Evolutionary conservation across 495 filamentous ascomycete genomes (phyloP).

Genomic region (Neurospora cerealis): DNA sequence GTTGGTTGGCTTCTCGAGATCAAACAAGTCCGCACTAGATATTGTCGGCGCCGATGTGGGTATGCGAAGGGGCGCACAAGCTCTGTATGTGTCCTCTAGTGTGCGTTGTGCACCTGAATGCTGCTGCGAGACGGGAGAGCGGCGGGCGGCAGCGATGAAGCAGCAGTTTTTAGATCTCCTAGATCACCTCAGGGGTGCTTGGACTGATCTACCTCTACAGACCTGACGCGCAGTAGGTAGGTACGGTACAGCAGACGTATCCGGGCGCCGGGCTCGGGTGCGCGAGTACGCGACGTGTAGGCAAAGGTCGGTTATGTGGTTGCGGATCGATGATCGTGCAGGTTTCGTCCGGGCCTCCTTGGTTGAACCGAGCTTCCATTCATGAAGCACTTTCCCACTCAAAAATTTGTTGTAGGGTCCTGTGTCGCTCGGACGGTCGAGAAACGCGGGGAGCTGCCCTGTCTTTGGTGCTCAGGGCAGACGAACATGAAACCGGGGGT

Average conservation of each 20-base stretch:
- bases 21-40: not conserved
- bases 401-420: not conserved
- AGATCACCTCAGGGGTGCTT: not conserved
- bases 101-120: not conserved
- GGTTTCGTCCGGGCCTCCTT: not conserved
- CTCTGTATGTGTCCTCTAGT: not conserved
- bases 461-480: slow-evolving; percentile 4
- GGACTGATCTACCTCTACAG: not conserved
- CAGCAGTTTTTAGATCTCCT: not conserved
- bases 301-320: not conserved
- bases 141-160: not conserved
- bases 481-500: slow-evolving; percentile 13
- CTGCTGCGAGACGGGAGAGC: not conserved
- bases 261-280: not conserved
- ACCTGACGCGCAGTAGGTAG: not conserved
- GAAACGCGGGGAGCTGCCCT: slow-evolving; percentile 4
- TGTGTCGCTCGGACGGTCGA: not conserved
- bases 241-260: not conserved
- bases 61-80: not conserved
- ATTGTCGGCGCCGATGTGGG: not conserved
- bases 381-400: not conserved
- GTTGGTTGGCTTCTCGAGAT: not conserved
- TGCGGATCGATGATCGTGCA: not conserved
- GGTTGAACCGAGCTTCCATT: not conserved
- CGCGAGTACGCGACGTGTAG: not conserved